These are phyloP conservation scores for Sugiyamaella japonica DNA, from an alignment of 1,139 yeast genomes.

Conservation along the genomic window DNA sequence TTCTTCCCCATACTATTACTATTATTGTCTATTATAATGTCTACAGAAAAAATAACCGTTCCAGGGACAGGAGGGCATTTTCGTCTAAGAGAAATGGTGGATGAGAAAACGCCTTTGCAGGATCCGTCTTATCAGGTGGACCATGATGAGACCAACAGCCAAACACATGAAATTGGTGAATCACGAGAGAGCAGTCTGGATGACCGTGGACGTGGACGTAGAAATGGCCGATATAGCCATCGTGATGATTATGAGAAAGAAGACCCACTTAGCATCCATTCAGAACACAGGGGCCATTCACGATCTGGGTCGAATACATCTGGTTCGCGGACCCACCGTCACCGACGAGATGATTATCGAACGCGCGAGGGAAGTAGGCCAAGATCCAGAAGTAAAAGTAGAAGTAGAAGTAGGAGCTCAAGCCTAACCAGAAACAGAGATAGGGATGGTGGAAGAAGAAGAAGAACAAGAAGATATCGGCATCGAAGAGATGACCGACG, in stretches of 20 bases:
- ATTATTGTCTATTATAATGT: neutral
- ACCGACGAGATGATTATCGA: neutral
- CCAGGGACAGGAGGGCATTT: neutral
- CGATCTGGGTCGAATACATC: neutral
- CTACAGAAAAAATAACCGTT: neutral
- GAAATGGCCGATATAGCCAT: neutral
- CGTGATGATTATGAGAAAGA: neutral
- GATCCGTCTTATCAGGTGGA: neutral
- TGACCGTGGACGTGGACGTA: neutral
- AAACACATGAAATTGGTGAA: neutral
- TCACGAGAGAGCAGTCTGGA: neutral
- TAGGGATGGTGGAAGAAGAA: constrained; percentile 1
- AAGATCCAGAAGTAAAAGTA: constrained; percentile 4
- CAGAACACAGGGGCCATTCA: neutral
- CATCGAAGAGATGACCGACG: constrained; percentile 3
- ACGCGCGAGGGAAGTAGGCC: constrained; percentile 6
- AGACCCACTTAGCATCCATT: neutral
- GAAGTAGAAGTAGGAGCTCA: constrained; percentile 14
- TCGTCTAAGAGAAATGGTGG: neutral
- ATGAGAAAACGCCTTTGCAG: neutral
- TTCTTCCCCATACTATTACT: no score
- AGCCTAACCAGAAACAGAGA: constrained; percentile 15
- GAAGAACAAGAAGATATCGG: neutral
- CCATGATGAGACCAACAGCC: neutral
- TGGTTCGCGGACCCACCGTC: neutral